Conservation (phyloP, 768 basidiomycete genomes). For the Russula compacta region DNA sequence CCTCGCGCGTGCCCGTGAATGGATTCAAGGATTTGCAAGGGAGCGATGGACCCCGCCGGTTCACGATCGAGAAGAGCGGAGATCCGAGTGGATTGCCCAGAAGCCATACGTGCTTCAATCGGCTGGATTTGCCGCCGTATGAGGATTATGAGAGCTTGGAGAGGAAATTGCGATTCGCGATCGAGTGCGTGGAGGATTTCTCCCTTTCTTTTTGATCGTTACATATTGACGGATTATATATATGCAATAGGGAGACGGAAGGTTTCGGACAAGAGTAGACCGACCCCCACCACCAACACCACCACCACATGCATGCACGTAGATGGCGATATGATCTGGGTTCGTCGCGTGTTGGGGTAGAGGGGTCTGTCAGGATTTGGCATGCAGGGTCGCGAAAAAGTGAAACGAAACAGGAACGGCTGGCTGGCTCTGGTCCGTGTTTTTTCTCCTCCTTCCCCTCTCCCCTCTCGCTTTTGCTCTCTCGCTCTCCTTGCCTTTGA, state of each 20-base stretch:
- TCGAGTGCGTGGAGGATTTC: conserved; percentile 50
- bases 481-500: too few species aligned
- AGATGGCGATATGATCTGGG: not conserved
- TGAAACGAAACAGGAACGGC: not conserved
- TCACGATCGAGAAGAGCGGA: conserved; percentile 93
- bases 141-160: conserved; percentile 82
- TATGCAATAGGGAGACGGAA: conserved; percentile 58
- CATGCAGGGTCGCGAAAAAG: not conserved
- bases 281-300: too few species aligned
- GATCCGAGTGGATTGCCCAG: conserved; percentile 82
- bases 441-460: not conserved
- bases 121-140: conserved; percentile 83
- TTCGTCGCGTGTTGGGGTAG: not conserved
- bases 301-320: not conserved
- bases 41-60: conserved; percentile 83
- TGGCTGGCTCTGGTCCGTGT: conserved; percentile 6
- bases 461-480: not conserved
- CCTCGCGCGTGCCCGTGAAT: conserved; percentile 80
- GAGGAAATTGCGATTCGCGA: conserved; percentile 74
- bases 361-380: not conserved
- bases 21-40: conserved; percentile 95
- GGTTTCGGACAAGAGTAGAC: conserved; percentile 43
- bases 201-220: conserved; percentile 9
- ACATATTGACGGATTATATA: not conserved
- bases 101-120: conserved; percentile 92